Conservation (phyloP, 352 stramenopile species). For the Phytopythium sindhum region DNA sequence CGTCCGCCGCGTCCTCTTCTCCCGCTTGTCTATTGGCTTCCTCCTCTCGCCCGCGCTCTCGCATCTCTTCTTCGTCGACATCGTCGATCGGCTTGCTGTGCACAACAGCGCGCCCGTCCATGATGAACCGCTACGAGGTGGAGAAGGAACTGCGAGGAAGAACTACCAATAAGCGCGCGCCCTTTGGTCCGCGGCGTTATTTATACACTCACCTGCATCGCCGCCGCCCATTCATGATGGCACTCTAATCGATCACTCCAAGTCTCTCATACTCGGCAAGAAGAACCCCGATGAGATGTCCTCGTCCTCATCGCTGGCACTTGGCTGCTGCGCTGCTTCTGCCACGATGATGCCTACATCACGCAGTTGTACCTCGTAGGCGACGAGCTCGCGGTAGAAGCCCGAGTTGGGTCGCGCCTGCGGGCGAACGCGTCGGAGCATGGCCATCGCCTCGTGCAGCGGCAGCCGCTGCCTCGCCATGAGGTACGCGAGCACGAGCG, state of each 20-base stretch:
- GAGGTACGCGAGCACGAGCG: constrained; percentile 66
- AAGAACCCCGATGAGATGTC: background rate
- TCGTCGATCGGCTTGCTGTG: background rate
- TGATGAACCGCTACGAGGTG: background rate
- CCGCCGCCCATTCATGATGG: too few relatives aligned
- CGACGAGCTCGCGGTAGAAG: constrained; percentile 49
- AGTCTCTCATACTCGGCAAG: background rate
- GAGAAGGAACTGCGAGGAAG: background rate
- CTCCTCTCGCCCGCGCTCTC: constrained; percentile 3
- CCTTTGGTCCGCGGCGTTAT: background rate
- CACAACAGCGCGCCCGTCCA: background rate
- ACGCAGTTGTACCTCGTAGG: constrained; percentile 30
- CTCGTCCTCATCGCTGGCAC: background rate
- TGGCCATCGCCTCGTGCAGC: constrained; percentile 34
- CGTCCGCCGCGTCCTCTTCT: background rate
- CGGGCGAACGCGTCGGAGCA: constrained; percentile 42
- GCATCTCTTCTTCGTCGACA: background rate
- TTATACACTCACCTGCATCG: background rate
- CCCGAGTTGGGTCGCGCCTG: constrained; percentile 64
- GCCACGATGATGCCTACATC: background rate
- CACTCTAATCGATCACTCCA: background rate
- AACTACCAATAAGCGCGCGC: background rate
- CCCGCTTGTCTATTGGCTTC: background rate
- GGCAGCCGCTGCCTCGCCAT: constrained; percentile 34
- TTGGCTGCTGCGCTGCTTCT: background rate